Conservation (phyloP, 345 rosid species). For the Jatropha curcas region DNA sequence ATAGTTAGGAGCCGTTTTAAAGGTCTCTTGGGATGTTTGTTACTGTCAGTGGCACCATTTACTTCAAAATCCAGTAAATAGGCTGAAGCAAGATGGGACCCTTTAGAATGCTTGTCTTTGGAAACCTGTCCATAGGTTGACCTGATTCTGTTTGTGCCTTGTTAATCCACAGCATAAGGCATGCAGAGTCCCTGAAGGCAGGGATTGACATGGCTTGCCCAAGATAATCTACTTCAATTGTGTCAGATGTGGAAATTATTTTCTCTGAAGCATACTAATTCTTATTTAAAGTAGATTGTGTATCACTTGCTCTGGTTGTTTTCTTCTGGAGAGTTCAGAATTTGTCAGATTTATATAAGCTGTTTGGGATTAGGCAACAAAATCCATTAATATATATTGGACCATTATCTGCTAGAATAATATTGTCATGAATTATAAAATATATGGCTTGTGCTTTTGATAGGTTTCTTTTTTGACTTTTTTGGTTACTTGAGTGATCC, state of each 20-base stretch:
- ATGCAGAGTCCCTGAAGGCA: neutral
- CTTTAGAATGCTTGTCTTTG: neutral
- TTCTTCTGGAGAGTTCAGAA: neutral
- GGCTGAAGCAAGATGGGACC: neutral
- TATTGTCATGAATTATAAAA: neutral
- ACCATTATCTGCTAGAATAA: neutral
- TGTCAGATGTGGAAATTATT: neutral
- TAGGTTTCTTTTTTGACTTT: neutral
- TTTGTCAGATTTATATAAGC: neutral
- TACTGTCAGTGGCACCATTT: neutral
- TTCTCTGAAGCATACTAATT: neutral
- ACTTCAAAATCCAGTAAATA: neutral
- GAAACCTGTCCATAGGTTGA: neutral
- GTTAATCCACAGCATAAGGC: neutral
- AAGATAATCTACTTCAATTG: neutral
- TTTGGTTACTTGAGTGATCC: slow-evolving; percentile 8
- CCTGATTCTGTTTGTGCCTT: neutral
- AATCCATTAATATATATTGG: neutral
- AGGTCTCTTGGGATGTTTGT: neutral
- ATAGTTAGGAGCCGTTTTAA: neutral
- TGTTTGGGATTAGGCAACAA: neutral
- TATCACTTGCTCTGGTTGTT: neutral
- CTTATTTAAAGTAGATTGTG: neutral
- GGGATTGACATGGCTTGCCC: neutral
- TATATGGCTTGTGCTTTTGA: neutral